Evolutionary conservation across 2,329 filamentous ascomycete genomes (phyloP).

Genomic region (Cyphellophora attinorum): DNA sequence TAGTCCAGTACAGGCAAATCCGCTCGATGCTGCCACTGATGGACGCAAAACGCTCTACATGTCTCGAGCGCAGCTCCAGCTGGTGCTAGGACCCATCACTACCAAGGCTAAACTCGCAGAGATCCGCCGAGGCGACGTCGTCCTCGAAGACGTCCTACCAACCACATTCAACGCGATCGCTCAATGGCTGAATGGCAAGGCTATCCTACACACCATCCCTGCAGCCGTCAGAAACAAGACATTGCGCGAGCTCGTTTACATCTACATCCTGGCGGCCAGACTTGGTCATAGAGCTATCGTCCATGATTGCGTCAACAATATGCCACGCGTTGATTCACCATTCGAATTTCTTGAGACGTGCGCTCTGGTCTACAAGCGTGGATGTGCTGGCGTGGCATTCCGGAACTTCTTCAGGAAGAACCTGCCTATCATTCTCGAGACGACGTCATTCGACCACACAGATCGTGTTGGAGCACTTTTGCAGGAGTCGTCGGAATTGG

Average conservation of each 20-base stretch:
- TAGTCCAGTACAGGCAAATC: neutral
- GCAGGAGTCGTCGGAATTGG: neutral
- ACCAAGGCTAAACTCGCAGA: neutral
- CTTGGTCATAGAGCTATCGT: neutral
- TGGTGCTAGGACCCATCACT: neutral
- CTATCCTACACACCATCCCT: neutral
- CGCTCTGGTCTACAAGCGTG: neutral
- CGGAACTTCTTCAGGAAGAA: slow-evolving; percentile 1
- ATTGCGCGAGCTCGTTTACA: neutral
- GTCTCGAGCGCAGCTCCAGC: neutral
- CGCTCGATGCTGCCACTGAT: neutral
- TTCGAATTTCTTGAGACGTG: slow-evolving; percentile 1
- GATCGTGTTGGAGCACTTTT: neutral
- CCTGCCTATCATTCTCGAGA: neutral
- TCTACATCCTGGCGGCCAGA: neutral
- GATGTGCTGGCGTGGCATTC: neutral
- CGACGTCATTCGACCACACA: neutral
- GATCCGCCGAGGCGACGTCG: neutral
- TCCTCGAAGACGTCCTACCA: neutral
- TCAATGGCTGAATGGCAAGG: neutral
- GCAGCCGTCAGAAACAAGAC: neutral
- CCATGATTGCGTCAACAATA: neutral
- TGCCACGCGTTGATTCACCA: neutral
- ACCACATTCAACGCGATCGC: neutral
- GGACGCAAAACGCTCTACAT: neutral